These are phyloP conservation scores for Cnidoscolus chayamansa DNA, from an alignment of 441 rosid genomes.

Conservation along the genomic window DNA sequence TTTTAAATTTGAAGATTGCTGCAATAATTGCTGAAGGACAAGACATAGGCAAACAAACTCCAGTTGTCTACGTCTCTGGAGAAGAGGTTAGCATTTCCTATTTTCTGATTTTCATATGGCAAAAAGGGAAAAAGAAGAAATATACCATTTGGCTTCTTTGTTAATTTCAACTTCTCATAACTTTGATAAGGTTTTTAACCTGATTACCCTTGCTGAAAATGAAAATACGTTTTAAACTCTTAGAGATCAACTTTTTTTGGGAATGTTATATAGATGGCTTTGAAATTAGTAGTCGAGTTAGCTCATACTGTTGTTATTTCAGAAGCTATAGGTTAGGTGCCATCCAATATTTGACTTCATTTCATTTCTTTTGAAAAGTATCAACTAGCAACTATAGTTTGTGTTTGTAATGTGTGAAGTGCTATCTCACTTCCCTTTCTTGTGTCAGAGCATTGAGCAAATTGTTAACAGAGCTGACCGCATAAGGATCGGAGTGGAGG, in stretches of 20 bases:
- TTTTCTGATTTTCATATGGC: background rate
- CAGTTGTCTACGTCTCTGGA: conserved; percentile 88
- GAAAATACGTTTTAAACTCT: background rate
- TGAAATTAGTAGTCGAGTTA: background rate
- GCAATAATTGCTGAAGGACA: conserved; percentile 60
- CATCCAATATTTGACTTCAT: background rate
- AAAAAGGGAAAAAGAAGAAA: background rate
- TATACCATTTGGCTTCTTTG: background rate
- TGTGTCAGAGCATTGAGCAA: conserved; percentile 84
- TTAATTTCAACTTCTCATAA: conserved; percentile 1
- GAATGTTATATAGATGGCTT: background rate
- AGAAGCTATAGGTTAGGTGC: conserved; percentile 7
- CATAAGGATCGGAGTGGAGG: conserved; percentile 55
- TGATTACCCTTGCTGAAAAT: background rate
- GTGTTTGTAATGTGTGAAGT: background rate
- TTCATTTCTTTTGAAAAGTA: background rate
- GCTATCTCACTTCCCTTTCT: conserved; percentile 13
- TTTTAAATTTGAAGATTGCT: conserved; percentile 58
- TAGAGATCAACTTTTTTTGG: background rate
- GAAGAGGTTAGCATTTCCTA: conserved; percentile 65
- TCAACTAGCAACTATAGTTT: background rate
- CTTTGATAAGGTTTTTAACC: background rate
- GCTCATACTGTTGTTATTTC: background rate
- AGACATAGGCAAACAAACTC: conserved; percentile 48
- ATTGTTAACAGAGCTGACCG: conserved; percentile 89